Evolutionary conservation across 306 rosid species (phyloP).

Genomic region (Gynostemma pentaphyllum): DNA sequence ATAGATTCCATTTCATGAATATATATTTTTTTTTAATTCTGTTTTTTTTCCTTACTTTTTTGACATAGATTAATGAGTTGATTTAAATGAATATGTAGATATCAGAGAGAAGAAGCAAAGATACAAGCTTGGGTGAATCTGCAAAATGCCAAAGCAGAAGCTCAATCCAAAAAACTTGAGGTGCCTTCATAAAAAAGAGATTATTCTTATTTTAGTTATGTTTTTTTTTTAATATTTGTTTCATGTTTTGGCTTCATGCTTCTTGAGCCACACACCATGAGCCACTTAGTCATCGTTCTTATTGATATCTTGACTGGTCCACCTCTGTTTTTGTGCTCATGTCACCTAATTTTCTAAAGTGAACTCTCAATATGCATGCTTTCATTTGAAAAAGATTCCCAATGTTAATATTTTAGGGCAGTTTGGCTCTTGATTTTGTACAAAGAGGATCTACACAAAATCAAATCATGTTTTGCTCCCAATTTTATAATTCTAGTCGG

Average conservation of each 20-base stretch:
- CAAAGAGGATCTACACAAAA: too few species aligned
- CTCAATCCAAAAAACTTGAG: slow-evolving; percentile 94
- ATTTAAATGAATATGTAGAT: slow-evolving; percentile 27
- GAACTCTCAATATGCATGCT: background rate
- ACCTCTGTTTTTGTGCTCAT: slow-evolving; percentile 15
- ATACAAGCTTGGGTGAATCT: slow-evolving; percentile 96
- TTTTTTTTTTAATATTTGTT: too few species aligned
- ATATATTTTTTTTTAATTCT: background rate
- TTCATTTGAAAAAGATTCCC: slow-evolving; percentile 3
- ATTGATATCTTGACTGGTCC: slow-evolving; percentile 33
- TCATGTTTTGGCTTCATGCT: background rate
- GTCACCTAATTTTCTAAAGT: slow-evolving; percentile 4
- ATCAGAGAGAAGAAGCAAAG: slow-evolving; percentile 94
- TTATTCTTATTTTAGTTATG: background rate
- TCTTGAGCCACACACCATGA: slow-evolving; percentile 54
- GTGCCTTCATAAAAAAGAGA: slow-evolving; percentile 21
- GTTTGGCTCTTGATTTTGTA: too few species aligned
- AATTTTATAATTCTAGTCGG: too few species aligned
- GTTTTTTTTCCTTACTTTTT: background rate
- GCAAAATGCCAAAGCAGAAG: slow-evolving; percentile 97
- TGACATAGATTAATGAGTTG: background rate
- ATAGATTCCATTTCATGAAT: background rate
- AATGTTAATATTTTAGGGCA: background rate
- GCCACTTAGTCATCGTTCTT: background rate
- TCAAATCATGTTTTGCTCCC: too few species aligned